Conservation (phyloP, 2,329 filamentous ascomycete species). For the Pseudocercospora musae region DNA sequence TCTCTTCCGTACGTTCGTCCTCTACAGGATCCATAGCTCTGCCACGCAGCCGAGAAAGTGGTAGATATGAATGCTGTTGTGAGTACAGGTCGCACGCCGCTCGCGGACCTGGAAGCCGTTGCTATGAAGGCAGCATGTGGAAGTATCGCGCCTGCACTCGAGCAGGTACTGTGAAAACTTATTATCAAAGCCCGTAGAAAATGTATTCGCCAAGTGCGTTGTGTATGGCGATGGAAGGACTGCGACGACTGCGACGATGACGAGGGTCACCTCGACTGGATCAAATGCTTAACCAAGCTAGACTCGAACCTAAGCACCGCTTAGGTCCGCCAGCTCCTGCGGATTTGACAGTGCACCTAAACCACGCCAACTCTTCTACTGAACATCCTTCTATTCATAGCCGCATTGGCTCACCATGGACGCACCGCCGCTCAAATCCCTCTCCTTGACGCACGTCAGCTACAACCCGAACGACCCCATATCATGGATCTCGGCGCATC, state of each 20-base stretch:
- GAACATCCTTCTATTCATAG: background rate
- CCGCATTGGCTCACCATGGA: slow-evolving; percentile 39
- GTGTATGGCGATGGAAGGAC: background rate
- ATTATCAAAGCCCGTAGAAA: background rate
- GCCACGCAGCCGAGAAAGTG: background rate
- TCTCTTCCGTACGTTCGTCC: slow-evolving; percentile 59
- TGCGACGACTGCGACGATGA: background rate
- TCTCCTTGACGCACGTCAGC: slow-evolving; percentile 93
- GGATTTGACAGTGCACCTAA: background rate
- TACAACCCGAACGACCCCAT: slow-evolving; percentile 87
- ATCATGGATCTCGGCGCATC: slow-evolving; percentile 87
- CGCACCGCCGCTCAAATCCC: slow-evolving; percentile 68
- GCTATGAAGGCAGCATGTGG: slow-evolving; percentile 26
- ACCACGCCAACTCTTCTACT: background rate
- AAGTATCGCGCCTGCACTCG: background rate
- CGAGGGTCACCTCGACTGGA: background rate
- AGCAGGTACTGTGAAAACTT: background rate
- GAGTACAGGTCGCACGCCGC: slow-evolving; percentile 18
- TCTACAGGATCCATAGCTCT: slow-evolving; percentile 27
- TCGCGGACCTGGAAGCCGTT: slow-evolving; percentile 22
- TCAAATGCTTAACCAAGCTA: background rate
- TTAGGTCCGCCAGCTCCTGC: background rate
- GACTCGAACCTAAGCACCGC: background rate
- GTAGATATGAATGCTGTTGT: background rate
- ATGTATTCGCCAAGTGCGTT: background rate